Conservation (phyloP, 768 basidiomycete genomes). For the Podaxis sp. region DNA sequence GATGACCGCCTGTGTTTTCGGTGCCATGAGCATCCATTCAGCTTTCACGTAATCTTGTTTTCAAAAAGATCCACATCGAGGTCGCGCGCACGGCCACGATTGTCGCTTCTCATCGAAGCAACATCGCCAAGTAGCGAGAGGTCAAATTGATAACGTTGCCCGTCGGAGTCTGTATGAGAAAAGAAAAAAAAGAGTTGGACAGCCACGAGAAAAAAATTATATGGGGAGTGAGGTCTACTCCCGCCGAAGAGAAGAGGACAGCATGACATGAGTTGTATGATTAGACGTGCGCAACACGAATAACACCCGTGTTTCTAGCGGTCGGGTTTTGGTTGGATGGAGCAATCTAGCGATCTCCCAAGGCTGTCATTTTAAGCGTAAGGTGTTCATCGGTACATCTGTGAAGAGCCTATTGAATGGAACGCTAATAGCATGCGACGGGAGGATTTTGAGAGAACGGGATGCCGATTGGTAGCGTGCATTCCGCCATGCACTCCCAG, state of each 20-base stretch:
- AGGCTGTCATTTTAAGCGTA: neutral
- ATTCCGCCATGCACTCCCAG: neutral
- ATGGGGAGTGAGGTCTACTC: neutral
- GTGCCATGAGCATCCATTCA: neutral
- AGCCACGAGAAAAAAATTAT: neutral
- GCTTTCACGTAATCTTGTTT: neutral
- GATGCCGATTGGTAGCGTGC: neutral
- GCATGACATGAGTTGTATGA: neutral
- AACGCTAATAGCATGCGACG: neutral
- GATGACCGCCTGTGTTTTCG: neutral
- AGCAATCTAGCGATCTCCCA: neutral
- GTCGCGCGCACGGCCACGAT: neutral
- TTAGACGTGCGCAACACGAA: neutral
- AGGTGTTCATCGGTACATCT: neutral
- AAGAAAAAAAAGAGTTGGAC: neutral
- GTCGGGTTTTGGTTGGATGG: neutral
- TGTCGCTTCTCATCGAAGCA: slow-evolving; percentile 2
- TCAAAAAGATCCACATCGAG: neutral
- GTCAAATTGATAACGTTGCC: neutral
- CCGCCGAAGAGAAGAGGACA: slow-evolving; percentile 1
- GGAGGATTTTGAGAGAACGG: neutral
- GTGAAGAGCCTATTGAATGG: neutral
- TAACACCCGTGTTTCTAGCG: neutral
- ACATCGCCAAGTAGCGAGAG: neutral
- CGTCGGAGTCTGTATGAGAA: neutral